Base-by-base conservation (phyloP, 306 rosid species). In the Quercus engelmannii region DNA sequence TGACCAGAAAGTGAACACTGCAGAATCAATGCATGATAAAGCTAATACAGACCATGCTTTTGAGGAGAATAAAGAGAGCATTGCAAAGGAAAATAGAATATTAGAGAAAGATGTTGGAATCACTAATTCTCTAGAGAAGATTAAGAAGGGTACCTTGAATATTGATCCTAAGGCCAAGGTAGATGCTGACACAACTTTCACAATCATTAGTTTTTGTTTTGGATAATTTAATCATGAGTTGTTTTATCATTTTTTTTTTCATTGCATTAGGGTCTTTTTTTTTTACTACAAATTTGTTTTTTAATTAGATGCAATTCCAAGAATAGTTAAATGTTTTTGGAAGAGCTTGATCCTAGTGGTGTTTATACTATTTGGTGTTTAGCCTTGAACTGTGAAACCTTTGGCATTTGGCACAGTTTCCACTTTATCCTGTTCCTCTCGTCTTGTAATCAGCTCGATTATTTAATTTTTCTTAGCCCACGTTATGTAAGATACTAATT, bases 11-110 rank as follows among this genome's bases (percentile, higher is more conserved):
- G 12, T 15, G 80, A 81, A 82, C 58, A 77, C 83, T 25, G 77
- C 65, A 81, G 64, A 74, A 43, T 75, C 83, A 49, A 61, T 55
- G 75, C 89, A 86, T 77, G 88, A 86, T 70, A 87, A 86, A 85
- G 92, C 89, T 80, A 90, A 90, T 71, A 57, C 41, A 63, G 83
- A 26, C 30, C 74, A 71, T 69, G 49, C 55, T 74, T 35, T 61
- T 67, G 86, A 80, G 74, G 84, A 26, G 77, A 80, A 83, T 84
- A 67, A 20, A 85, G 54, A 57, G 85, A 80, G 63, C 71, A 30
- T 69, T 64, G 76, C 62, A 77, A 38, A 83, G 76, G 77, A 65
- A 6, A 76, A 76, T 63, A 80, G 80, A 73, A 76, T 26, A 13
- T 59, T 87, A 65, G 86, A 83, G 76, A 81, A 84, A 33, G 78